Conservation (phyloP, 176 grass and related monocot species). For the Musa schizocarpa region DNA sequence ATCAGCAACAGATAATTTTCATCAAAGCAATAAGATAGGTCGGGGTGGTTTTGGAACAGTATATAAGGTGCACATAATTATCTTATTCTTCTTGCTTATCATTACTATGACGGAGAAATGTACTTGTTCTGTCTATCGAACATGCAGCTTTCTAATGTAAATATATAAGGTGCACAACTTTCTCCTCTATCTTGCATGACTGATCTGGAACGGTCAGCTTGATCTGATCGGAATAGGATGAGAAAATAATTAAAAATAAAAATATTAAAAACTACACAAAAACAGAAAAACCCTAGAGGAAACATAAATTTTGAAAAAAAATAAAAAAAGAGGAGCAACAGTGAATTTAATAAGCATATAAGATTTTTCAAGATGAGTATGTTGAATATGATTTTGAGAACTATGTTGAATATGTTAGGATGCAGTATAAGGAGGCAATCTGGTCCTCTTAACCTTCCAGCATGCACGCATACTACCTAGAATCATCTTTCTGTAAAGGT, state of each 20-base stretch:
- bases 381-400: too few species aligned
- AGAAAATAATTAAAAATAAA: too few species aligned
- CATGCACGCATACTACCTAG: too few species aligned
- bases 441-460: too few species aligned
- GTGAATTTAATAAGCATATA: not conserved
- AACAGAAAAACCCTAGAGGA: not conserved
- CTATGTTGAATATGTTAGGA: too few species aligned
- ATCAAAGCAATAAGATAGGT: constrained; percentile 53
- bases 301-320: not conserved
- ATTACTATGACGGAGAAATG: not conserved
- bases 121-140: not conserved
- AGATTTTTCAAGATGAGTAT: not conserved
- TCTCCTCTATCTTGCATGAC: not conserved
- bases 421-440: too few species aligned
- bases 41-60: constrained; percentile 76
- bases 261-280: too few species aligned
- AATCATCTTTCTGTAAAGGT: too few species aligned
- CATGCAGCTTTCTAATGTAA: not conserved
- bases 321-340: not conserved
- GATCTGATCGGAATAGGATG: too few species aligned
- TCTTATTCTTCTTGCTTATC: not conserved
- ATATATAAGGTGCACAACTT: not conserved
- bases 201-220: not conserved
- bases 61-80: constrained; percentile 55
- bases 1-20: constrained; percentile 72